Evolutionary conservation across 169 alveolate species (phyloP), one percentile per base, ranked within the genome.

Genomic region (Babesia ovata): DNA sequence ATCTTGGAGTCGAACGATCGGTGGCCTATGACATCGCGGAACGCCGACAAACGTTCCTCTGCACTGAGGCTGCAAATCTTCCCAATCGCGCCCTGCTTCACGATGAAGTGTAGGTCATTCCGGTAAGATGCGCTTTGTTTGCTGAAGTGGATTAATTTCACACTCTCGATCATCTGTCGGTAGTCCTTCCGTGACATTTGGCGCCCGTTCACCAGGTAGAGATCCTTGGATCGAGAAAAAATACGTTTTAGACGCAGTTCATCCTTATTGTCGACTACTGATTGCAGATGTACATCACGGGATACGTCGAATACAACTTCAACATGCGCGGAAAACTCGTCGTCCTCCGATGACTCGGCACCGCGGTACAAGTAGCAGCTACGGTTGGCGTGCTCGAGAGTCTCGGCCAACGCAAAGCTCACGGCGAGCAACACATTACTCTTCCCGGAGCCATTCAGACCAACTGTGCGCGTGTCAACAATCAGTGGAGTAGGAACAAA

Each of bases 371-470:
- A 62, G 42, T 69, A 82, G 36, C 54, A 33, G 19, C 48, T 56
- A 2, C 74, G 67, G 42, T 65, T 72, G 28, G 70, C 52, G 12
- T 57, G 74, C 59, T 48, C 63, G 13, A 73, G 29, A 21, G 19
- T 60, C 53, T 79, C 83, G 21, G 72, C 82, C 44, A 82, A 36
- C 21, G 73, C 86, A 21, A 82, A 82, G 28, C 75, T 60, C 42
- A 82, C 65, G 16, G 89, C 89, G 28, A 73, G 59, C 45, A 82
- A 29, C 39, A 82, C 67, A 46, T 82, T 82, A 53, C 85, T 73
- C 73, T 82, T 82, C 26, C 89, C 89, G 8, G 86, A 74, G 19
- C 89, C 89, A 58, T 82, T 82, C 44, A 63, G 65, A 17, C 89
- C 89, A 39, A 82, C 89, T 82, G 77, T 9, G 28, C 12, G 22